These are phyloP conservation scores for Umbelopsis sp. DNA, from an alignment of 192 early-diverging fungal species.

Conservation along the genomic window DNA sequence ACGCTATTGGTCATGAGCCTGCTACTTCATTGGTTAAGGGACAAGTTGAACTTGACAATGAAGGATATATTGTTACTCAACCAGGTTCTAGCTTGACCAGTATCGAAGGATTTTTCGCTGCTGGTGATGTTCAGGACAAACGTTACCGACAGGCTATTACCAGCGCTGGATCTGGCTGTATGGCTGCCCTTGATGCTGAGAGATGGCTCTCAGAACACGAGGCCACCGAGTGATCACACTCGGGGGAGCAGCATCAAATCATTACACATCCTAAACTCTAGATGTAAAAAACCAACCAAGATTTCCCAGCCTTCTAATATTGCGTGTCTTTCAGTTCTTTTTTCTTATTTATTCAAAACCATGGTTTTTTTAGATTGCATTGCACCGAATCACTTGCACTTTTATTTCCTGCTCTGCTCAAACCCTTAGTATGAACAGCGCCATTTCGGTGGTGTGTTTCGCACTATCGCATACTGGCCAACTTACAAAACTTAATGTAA, in stretches of 20 bases:
- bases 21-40: conserved; percentile 77
- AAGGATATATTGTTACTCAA: conserved; percentile 85
- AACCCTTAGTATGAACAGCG: no score
- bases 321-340: not conserved
- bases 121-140: conserved; percentile 97
- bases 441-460: no score
- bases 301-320: not conserved
- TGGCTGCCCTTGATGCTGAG: conserved; percentile 98
- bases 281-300: not conserved
- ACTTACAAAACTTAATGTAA: no score
- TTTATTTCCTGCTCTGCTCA: no score
- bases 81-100: conserved; percentile 84
- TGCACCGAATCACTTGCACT: no score
- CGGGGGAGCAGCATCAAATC: conserved; percentile 4
- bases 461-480: no score
- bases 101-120: conserved; percentile 93
- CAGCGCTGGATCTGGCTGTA: conserved; percentile 95
- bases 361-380: no score
- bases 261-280: not conserved
- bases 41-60: conserved; percentile 82
- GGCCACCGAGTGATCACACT: conserved; percentile 1
- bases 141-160: conserved; percentile 97
- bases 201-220: conserved; percentile 84
- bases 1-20: conserved; percentile 96
- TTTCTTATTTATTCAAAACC: not conserved